Evolutionary conservation across 192 early-diverging fungal genomes (phyloP).

Genomic region (Radiomyces spectabilis): DNA sequence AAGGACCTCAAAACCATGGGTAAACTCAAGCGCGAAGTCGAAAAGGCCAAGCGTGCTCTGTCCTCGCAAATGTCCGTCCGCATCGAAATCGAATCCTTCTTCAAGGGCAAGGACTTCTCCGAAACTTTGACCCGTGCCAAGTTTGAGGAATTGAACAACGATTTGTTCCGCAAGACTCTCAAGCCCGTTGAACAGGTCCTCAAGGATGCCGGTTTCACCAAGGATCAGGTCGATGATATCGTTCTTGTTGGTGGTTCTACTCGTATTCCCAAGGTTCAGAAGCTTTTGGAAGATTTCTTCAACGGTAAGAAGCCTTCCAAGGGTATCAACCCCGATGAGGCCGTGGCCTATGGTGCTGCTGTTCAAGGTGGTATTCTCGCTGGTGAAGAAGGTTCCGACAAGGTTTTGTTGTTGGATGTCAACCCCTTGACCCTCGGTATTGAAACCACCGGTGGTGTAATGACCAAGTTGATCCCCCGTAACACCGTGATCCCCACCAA

Average conservation of each 20-base stretch:
- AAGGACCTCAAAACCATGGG: constrained; percentile 79
- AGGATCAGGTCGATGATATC: constrained; percentile 88
- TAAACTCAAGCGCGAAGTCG: constrained; percentile 86
- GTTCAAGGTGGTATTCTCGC: constrained; percentile 89
- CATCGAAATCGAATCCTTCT: constrained; percentile 82
- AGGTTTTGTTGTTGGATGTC: constrained; percentile 83
- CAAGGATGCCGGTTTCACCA: constrained; percentile 78
- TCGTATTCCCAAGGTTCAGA: constrained; percentile 94
- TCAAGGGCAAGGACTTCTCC: constrained; percentile 75
- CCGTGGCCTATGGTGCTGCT: constrained; percentile 95
- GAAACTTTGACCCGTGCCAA: constrained; percentile 87
- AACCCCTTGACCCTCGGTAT: constrained; percentile 95
- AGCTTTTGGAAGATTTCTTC: constrained; percentile 90
- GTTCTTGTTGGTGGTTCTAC: constrained; percentile 97
- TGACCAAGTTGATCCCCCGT: constrained; percentile 89
- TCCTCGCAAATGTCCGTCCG: constrained; percentile 84
- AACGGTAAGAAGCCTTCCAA: constrained; percentile 93
- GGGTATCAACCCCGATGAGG: constrained; percentile 98
- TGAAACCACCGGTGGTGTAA: constrained; percentile 94
- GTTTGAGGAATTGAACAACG: constrained; percentile 87
- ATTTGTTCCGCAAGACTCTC: constrained; percentile 84
- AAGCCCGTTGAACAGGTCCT: constrained; percentile 83
- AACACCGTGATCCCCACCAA: constrained; percentile 93
- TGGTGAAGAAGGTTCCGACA: constrained; percentile 56
- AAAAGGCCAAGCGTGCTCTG: constrained; percentile 86